These are phyloP conservation scores for Saraca asoca DNA, from an alignment of 331 rosid genomes.

Conservation along the genomic window DNA sequence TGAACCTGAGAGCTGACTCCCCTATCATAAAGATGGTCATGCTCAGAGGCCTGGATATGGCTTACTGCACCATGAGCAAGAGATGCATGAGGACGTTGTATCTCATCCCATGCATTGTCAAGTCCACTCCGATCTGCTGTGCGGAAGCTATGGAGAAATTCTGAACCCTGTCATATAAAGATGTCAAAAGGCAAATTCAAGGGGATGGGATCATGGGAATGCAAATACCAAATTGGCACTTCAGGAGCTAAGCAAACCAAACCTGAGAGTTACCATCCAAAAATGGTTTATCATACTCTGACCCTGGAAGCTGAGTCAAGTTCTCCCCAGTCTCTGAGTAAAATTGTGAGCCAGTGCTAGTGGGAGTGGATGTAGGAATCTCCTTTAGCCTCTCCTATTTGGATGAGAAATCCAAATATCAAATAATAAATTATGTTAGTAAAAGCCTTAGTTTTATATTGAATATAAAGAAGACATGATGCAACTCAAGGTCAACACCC, in stretches of 20 bases:
- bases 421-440: background rate
- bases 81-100: constrained; percentile 46
- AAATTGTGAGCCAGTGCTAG: constrained; percentile 51
- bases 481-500: background rate
- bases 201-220: background rate
- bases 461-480: background rate
- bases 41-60: constrained; percentile 39
- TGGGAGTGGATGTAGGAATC: constrained; percentile 67
- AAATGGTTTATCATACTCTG: constrained; percentile 70
- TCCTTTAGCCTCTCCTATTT: constrained; percentile 78
- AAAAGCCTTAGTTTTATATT: background rate
- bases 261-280: constrained; percentile 66
- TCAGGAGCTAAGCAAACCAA: background rate
- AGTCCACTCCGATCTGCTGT: constrained; percentile 55
- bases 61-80: constrained; percentile 42
- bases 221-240: background rate
- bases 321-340: constrained; percentile 34
- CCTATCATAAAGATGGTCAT: constrained; percentile 41
- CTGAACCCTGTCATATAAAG: constrained; percentile 53
- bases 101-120: constrained; percentile 83
- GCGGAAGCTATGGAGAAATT: constrained; percentile 71
- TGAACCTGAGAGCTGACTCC: constrained; percentile 50
- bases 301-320: constrained; percentile 58
- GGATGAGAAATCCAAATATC: constrained; percentile 10
- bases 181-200: background rate